These are phyloP conservation scores for Elongisporangium undulatum DNA, from an alignment of 352 stramenopile genomes.

Conservation along the genomic window DNA sequence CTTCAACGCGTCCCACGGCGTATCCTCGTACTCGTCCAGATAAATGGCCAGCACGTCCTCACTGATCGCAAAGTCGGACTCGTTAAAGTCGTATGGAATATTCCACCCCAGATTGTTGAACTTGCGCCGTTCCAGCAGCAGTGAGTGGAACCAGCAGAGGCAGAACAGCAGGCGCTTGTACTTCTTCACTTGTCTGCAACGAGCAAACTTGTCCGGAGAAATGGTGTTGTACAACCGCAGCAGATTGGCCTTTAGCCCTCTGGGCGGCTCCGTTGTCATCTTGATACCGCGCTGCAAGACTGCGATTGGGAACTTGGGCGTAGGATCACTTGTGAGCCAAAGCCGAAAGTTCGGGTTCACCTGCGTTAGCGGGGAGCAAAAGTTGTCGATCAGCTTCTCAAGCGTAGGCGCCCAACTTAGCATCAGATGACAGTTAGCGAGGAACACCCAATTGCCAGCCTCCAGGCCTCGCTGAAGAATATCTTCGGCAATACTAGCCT, in stretches of 20 bases:
- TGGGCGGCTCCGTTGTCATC: slow-evolving; percentile 95
- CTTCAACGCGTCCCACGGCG: slow-evolving; percentile 91
- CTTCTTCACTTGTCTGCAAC: slow-evolving; percentile 82
- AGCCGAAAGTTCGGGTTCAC: slow-evolving; percentile 90
- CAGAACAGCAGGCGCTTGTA: slow-evolving; percentile 94
- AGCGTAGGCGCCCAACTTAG: slow-evolving; percentile 93
- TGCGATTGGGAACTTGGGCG: slow-evolving; percentile 93
- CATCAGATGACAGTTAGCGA: slow-evolving; percentile 96
- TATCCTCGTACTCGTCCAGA: slow-evolving; percentile 91
- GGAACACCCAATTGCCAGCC: slow-evolving; percentile 92
- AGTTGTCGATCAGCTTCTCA: slow-evolving; percentile 93
- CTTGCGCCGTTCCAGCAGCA: slow-evolving; percentile 94
- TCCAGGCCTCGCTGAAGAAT: slow-evolving; percentile 86
- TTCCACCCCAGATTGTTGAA: slow-evolving; percentile 97
- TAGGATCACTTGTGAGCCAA: slow-evolving; percentile 92
- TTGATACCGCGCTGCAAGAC: slow-evolving; percentile 95
- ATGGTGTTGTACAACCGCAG: slow-evolving; percentile 94
- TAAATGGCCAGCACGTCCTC: slow-evolving; percentile 96
- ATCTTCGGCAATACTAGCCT: slow-evolving; percentile 88
- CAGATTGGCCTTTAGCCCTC: slow-evolving; percentile 91
- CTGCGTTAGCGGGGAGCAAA: slow-evolving; percentile 45
- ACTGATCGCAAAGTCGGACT: slow-evolving; percentile 96
- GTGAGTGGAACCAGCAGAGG: slow-evolving; percentile 95
- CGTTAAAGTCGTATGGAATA: slow-evolving; percentile 98
- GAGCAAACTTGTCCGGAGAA: slow-evolving; percentile 78